A percentile compares a stretch with the other conserved stretches of the same genome.
Conservation (phyloP, 257 asterid species). For the Marsdenia floribunda region DNA sequence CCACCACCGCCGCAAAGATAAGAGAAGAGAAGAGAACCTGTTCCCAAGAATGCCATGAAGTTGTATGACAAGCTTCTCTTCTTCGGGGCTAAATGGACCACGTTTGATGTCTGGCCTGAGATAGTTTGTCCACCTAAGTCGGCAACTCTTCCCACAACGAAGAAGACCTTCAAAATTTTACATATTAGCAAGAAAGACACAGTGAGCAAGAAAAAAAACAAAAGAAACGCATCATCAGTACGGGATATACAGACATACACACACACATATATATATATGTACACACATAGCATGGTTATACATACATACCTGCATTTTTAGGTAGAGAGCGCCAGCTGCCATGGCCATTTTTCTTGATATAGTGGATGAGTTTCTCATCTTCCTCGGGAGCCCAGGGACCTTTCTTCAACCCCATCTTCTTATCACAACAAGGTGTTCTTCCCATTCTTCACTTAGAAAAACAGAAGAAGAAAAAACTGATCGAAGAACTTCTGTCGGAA, state of each 20-base stretch:
- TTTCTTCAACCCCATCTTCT: constrained; percentile 69
- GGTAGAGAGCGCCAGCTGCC: constrained; percentile 97
- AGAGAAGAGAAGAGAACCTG: constrained; percentile 36
- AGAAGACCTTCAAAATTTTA: constrained; percentile 50
- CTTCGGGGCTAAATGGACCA: constrained; percentile 73
- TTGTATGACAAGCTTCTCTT: constrained; percentile 87
- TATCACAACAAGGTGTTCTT: constrained; percentile 89
- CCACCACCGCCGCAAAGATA: too few species aligned
- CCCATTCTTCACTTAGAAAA: constrained; percentile 43
- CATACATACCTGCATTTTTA: constrained; percentile 60
- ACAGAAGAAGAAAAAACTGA: too few species aligned
- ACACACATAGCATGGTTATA: not conserved
- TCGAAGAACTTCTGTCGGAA: too few species aligned
- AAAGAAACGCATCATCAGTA: not conserved
- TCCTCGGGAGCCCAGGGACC: constrained; percentile 97
- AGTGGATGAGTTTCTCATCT: constrained; percentile 67
- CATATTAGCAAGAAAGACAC: not conserved
- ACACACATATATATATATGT: too few species aligned
- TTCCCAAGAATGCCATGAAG: constrained; percentile 91
- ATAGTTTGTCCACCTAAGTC: constrained; percentile 88
- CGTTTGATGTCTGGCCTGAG: constrained; percentile 92
- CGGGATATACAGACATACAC: too few species aligned
- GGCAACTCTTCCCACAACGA: constrained; percentile 95
- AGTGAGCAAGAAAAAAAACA: not conserved
- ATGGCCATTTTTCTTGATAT: constrained; percentile 69